Percentiles rank a stretch among this genome's conserved stretches.
Evolutionary conservation across 148 eudicot genomes (phyloP).

Genomic region (Vaccinium myrtillus): DNA sequence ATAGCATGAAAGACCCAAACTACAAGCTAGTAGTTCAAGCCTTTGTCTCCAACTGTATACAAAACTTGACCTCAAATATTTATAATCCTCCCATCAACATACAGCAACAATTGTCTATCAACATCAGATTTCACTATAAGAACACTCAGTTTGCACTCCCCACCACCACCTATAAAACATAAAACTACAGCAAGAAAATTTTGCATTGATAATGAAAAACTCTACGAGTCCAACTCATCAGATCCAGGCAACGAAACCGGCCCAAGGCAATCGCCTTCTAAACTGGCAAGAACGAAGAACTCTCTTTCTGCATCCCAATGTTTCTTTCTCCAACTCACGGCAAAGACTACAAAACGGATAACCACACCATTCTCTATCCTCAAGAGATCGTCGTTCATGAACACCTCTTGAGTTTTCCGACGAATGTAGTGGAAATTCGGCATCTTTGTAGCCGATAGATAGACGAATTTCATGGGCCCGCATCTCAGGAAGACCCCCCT

Average conservation of each 20-base stretch:
- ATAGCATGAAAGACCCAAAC: background rate
- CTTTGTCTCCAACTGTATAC: background rate
- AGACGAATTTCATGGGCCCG: slow-evolving; percentile 41
- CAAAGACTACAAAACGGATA: slow-evolving; percentile 36
- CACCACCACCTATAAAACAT: background rate
- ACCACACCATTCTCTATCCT: slow-evolving; percentile 46
- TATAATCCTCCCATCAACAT: background rate
- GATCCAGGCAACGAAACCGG: slow-evolving; percentile 41
- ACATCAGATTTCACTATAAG: background rate
- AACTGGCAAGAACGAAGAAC: slow-evolving; percentile 37
- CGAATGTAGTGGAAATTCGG: slow-evolving; percentile 25
- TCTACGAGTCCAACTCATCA: slow-evolving; percentile 36
- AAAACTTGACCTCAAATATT: background rate
- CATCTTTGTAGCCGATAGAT: slow-evolving; percentile 34
- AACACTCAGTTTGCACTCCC: background rate
- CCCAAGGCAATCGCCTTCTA: slow-evolving; percentile 49
- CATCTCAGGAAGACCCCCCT: slow-evolving; percentile 37
- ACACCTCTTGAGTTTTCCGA: slow-evolving; percentile 19
- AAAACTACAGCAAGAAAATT: background rate
- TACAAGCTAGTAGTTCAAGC: background rate
- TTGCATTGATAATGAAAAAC: background rate
- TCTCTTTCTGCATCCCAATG: slow-evolving; percentile 17
- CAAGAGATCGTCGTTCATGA: slow-evolving; percentile 28
- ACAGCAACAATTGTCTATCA: slow-evolving; percentile 6
- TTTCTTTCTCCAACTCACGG: slow-evolving; percentile 38